Evolutionary conservation across 2,329 filamentous ascomycete genomes (phyloP), one percentile per base, ranked within the genome.

Genomic region (Diaporthe sp.): DNA sequence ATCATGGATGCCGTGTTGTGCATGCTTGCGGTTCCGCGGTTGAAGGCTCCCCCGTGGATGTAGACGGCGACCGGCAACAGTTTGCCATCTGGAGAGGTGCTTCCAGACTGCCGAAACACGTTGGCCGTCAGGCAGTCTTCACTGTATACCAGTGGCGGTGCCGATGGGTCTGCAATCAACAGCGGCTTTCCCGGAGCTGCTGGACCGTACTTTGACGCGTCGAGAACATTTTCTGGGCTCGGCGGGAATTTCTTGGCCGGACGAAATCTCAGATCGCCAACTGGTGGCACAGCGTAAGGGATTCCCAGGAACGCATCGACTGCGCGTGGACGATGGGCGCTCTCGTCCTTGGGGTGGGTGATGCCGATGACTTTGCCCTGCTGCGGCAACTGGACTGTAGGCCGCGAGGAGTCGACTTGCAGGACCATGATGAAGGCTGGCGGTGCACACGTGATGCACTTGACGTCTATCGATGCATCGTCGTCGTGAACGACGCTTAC

Each of bases 1-100:
- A 90, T 84, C 85, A 91, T 87, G 0, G 87, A 86, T 0, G 86
- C 85, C 1, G 88, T 87, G 74, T 90, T 85, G 77, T 90, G 85
- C 84, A 82, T 82, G 72, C 84, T 77, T 74, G 84, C 81, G 78
- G 80, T 77, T 72, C 84, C 78, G 78, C 85, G 83, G 82, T 88
- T 81, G 80, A 88, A 89, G 15, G 85, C 84, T 9, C 87, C 87
- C 22, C 87, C 87, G 76, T 88, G 86, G 34, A 89, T 79, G 76
- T 87, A 87, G 4, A 89, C 78, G 28, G 82, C 76, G 4, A 85
- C 84, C 0, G 84, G 84, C 7, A 85, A 34, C 31, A 76, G 55
- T 17, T 74, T 72, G 4, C 51, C 65, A 22, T 57, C 55, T 0
- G 28, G 22, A 28, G 39, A 44, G n/a, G 51, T 42, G 7, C 44